Evolutionary conservation across 2,329 filamentous ascomycete species (phyloP).

Genomic region (Fusarium palustre): DNA sequence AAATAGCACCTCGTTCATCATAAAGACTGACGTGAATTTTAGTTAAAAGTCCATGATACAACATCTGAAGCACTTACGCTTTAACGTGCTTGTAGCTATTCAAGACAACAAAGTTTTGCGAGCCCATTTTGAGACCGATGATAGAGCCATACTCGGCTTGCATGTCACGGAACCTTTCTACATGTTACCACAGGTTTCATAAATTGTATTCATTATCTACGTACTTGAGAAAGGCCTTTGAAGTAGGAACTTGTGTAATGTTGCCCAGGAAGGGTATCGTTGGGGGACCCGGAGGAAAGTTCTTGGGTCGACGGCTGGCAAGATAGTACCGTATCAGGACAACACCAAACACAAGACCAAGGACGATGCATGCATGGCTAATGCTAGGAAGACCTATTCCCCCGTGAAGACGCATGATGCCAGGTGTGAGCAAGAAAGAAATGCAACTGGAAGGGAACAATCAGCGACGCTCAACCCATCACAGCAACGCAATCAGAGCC

Average conservation of each 20-base stretch:
- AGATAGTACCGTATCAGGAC: neutral
- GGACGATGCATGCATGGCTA: neutral
- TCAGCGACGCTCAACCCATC: neutral
- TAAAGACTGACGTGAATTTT: slow-evolving; percentile 52
- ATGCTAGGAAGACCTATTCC: neutral
- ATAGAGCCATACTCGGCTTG: slow-evolving; percentile 51
- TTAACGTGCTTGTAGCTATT: slow-evolving; percentile 8
- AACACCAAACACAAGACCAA: neutral
- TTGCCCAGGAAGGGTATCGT: slow-evolving; percentile 44
- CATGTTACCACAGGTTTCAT: neutral
- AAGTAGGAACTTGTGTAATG: slow-evolving; percentile 43
- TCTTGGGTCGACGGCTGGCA: slow-evolving; percentile 24
- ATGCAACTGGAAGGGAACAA: neutral
- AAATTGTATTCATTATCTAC: slow-evolving; percentile 17
- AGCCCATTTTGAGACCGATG: slow-evolving; percentile 49
- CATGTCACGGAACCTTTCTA: slow-evolving; percentile 6
- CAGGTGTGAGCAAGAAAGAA: neutral
- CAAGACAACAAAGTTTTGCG: slow-evolving; percentile 51
- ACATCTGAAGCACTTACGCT: neutral
- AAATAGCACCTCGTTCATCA: slow-evolving; percentile 53
- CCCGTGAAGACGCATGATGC: neutral
- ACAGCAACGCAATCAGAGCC: too few species aligned
- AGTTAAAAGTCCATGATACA: neutral
- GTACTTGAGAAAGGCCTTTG: slow-evolving; percentile 50
- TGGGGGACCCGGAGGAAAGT: slow-evolving; percentile 43